These are phyloP conservation scores for Tetracladium maxilliforme DNA, from an alignment of 2,329 filamentous ascomycete genomes.

Conservation along the genomic window DNA sequence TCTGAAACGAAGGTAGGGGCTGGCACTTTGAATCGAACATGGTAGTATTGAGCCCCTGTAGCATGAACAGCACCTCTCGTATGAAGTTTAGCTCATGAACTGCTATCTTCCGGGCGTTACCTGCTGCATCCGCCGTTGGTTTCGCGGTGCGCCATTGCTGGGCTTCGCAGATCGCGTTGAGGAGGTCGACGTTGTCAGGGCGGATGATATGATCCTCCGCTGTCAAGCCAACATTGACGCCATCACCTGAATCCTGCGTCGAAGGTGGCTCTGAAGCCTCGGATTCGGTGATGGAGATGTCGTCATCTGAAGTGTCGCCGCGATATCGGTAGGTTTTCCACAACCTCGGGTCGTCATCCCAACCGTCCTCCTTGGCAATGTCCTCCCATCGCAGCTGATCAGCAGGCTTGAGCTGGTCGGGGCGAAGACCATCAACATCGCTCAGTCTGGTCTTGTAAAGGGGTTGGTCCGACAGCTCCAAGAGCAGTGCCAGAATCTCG, in stretches of 20 bases:
- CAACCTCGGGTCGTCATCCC: not conserved
- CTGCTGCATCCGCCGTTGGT: too few relatives aligned
- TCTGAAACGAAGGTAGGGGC: conserved; percentile 25
- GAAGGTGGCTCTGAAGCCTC: too few relatives aligned
- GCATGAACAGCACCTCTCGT: conserved; percentile 73
- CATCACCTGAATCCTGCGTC: too few relatives aligned
- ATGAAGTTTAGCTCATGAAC: conserved; percentile 64
- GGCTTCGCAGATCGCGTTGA: too few relatives aligned
- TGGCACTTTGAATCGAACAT: conserved; percentile 30
- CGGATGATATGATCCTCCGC: too few relatives aligned
- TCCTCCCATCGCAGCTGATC: conserved; percentile 61
- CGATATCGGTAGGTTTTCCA: not conserved
- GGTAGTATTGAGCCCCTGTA: conserved; percentile 62
- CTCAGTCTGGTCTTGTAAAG: conserved; percentile 52
- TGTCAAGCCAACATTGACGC: too few relatives aligned
- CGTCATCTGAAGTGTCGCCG: too few relatives aligned
- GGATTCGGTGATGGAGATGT: too few relatives aligned
- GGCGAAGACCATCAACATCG: conserved; percentile 40
- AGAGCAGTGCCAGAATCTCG: conserved; percentile 63
- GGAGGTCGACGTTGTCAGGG: too few relatives aligned
- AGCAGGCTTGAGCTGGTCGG: conserved; percentile 25
- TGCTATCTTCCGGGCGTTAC: too few relatives aligned
- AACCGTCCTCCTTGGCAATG: conserved; percentile 57
- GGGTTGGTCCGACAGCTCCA: conserved; percentile 72
- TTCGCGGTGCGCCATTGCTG: too few relatives aligned